Evolutionary conservation across 1,284 basidiomycete species (phyloP), one percentile per base, ranked within the genome.

Genomic region (Ustilago curta): DNA sequence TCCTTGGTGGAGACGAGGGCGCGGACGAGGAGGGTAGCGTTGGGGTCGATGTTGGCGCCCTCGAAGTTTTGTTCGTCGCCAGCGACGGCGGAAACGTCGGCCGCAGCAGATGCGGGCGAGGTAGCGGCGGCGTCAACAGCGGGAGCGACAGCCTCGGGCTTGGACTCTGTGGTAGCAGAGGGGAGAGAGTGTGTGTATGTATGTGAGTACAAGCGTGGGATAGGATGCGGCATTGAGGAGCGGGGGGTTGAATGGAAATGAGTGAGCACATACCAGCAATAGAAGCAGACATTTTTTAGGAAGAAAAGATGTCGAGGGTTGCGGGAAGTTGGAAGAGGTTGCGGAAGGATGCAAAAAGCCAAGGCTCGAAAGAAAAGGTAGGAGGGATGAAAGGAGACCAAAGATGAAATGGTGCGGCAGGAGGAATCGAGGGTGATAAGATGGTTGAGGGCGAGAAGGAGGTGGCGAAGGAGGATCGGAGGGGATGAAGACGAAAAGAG

Each of bases 1-100:
- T 82, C 80, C 72, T 82, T 82, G 60, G 80, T 82, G 75, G 75
- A 78, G 61, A 82, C 79, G 49, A 82, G 74, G 23, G 80, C 77
- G 21, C 80, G 77, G 19, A 82, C 59, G 57, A 74, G 77, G 39
- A 82, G 66, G 11, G 68, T 64, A 37, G 79, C 70, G 52, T 74
- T 76, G 48, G 77, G 75, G 57, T 80, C 79, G 61, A 74, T 42
- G 44, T 51, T 57, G 40, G 55, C 59, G 18, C 45, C 48, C 16
- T 67, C 59, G 43, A 49, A 44, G 51, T 54, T 42, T 11, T 74
- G 59, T 59, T 61, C 71, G 58, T 54, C 70, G 56, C 59, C 70
- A 51, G 50, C 62, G 55, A 48, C 58, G 39, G 52, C n/a, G 19
- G 57, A 39, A 25, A 47, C 59, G 42, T 47, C 59, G 53, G 51